These are phyloP conservation scores for Rhizodiscina lignyota DNA, from an alignment of 495 filamentous ascomycete species.

Conservation along the genomic window DNA sequence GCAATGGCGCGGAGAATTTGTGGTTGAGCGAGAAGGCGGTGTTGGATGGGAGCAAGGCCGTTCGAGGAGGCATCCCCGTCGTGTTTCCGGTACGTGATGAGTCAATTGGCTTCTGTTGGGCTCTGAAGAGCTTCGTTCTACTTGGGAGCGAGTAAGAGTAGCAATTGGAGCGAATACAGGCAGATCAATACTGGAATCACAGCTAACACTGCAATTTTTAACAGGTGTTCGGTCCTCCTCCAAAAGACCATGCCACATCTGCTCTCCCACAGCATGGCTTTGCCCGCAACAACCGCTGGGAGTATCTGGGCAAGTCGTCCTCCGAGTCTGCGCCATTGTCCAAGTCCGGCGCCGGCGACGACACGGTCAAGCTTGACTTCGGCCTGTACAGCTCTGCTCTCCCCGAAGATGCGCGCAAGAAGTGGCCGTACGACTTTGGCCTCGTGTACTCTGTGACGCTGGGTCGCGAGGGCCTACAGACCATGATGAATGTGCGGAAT, in stretches of 20 bases:
- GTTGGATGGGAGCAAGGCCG: conserved; percentile 47
- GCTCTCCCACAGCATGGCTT: conserved; percentile 88
- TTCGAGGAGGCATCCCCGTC: conserved; percentile 71
- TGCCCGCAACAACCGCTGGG: conserved; percentile 67
- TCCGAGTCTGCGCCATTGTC: conserved; percentile 29
- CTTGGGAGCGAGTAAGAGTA: not conserved
- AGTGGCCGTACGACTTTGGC: conserved; percentile 73
- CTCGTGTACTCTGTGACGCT: conserved; percentile 88
- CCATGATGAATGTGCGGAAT: conserved; percentile 75
- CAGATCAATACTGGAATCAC: not conserved
- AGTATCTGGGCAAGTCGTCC: conserved; percentile 55
- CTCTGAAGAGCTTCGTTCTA: not conserved
- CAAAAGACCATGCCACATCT: conserved; percentile 50
- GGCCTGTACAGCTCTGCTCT: conserved; percentile 62
- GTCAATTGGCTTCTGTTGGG: no score
- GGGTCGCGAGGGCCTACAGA: conserved; percentile 53
- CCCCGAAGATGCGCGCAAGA: conserved; percentile 38
- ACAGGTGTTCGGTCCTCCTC: conserved; percentile 80
- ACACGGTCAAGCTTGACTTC: conserved; percentile 81
- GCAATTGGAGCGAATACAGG: no score
- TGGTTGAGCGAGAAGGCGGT: conserved; percentile 68
- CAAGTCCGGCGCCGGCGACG: conserved; percentile 29
- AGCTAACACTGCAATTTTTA: conserved; percentile 4
- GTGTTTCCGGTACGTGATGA: conserved; percentile 86
- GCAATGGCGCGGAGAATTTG: conserved; percentile 46